A percentile compares a stretch with the other conserved stretches of the same genome.
phyloP scores from a whole-genome alignment of 495 filamentous ascomycete genomes.

The Podospora anserina region DNA sequence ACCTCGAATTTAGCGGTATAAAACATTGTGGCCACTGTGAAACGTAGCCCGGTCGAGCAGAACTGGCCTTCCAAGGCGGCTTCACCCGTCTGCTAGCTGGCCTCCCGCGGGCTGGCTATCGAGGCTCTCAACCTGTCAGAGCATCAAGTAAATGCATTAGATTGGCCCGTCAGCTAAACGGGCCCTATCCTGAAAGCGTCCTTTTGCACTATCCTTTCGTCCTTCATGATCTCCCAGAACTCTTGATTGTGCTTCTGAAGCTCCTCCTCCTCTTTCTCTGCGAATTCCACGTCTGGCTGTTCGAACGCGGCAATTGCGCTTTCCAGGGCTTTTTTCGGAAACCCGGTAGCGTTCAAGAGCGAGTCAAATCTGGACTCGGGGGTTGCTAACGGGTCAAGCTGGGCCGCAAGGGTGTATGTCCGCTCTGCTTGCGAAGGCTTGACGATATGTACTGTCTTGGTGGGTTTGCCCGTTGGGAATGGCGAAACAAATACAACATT shows the following conservation, averaged over 20 bases:
- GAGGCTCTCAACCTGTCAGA: neutral
- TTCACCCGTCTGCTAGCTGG: neutral
- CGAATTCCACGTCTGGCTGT: slow-evolving; percentile 24
- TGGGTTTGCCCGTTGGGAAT: slow-evolving; percentile 46
- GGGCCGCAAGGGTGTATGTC: slow-evolving; percentile 66
- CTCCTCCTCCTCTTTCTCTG: slow-evolving; percentile 38
- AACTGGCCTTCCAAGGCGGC: neutral
- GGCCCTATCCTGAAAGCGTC: slow-evolving; percentile 37
- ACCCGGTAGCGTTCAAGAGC: slow-evolving; percentile 39
- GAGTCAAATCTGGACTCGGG: slow-evolving; percentile 38
- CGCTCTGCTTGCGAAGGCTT: slow-evolving; percentile 69
- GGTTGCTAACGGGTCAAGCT: slow-evolving; percentile 49
- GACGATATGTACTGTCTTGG: slow-evolving; percentile 59
- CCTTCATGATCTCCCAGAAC: slow-evolving; percentile 50
- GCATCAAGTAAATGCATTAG: neutral
- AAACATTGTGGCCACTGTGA: neutral
- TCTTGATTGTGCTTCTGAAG: slow-evolving; percentile 50
- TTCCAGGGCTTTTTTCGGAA: slow-evolving; percentile 31
- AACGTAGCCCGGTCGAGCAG: neutral
- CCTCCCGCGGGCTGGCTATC: neutral
- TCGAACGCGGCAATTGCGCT: slow-evolving; percentile 32
- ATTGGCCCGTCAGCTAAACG: neutral
- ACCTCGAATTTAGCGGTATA: neutral
- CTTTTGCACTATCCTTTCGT: slow-evolving; percentile 48
- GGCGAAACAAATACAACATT: slow-evolving; percentile 70